Percentiles rank a stretch among this genome's conserved stretches.
Evolutionary conservation across 306 rosid species (phyloP).

Genomic region (Ceratonia siliqua): DNA sequence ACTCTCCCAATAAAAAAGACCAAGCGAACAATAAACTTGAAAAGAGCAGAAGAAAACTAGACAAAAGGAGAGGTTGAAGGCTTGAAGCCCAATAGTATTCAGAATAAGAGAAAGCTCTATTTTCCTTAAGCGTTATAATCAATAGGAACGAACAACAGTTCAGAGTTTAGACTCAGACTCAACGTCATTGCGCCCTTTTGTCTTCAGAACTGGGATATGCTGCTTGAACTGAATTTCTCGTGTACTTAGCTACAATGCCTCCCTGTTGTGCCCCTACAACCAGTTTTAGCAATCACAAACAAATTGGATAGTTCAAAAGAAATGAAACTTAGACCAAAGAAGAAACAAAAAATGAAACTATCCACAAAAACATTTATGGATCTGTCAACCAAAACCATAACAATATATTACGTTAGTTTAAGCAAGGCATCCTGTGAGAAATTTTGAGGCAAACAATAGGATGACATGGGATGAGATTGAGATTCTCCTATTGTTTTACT

Average conservation of each 20-base stretch:
- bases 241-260: slow-evolving; percentile 54
- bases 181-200: slow-evolving; percentile 59
- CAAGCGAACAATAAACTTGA: neutral
- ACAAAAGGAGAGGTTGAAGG: slow-evolving; percentile 10
- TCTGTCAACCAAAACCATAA: neutral
- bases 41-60: slow-evolving; percentile 38
- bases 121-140: slow-evolving; percentile 19
- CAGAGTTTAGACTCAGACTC: slow-evolving; percentile 27
- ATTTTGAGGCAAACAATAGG: neutral
- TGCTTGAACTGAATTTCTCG: slow-evolving; percentile 60
- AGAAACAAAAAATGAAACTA: too few species aligned
- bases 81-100: slow-evolving; percentile 9
- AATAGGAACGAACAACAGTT: slow-evolving; percentile 25
- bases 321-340: slow-evolving; percentile 18
- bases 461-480: neutral
- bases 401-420: too few species aligned
- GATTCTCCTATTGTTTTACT: slow-evolving; percentile 5
- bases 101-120: slow-evolving; percentile 32
- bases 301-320: neutral
- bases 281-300: slow-evolving; percentile 32
- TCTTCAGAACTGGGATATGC: slow-evolving; percentile 59
- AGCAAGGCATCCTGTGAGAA: neutral
- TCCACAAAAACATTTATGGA: slow-evolving; percentile 12
- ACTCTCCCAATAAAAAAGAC: slow-evolving; percentile 6
- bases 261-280: slow-evolving; percentile 68